phyloP scores from a whole-genome alignment of 352 stramenopile genomes.

The Globisporangium acanthophoron region DNA sequence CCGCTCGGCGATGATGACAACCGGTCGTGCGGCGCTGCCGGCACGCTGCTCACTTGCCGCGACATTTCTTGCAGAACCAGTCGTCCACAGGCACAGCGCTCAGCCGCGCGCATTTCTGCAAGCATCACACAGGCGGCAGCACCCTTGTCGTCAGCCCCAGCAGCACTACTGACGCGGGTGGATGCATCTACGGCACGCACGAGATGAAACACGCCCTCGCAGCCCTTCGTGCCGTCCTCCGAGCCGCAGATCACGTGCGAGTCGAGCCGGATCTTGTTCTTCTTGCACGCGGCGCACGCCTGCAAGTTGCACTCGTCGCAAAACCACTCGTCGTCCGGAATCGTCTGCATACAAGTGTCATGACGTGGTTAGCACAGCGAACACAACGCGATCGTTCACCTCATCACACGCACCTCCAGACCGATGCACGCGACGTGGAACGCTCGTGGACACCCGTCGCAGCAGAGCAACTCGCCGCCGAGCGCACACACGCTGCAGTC shows the following conservation, averaged over 20 bases:
- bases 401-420: constrained; percentile 25
- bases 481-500: constrained; percentile 86
- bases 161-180: background rate
- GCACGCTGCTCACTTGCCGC: constrained; percentile 2
- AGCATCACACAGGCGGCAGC: constrained; percentile 4
- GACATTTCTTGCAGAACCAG: constrained; percentile 86
- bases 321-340: constrained; percentile 85
- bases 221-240: constrained; percentile 82
- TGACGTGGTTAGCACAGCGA: background rate
- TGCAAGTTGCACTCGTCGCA: constrained; percentile 85
- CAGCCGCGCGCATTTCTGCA: constrained; percentile 86
- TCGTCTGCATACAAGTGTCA: constrained; percentile 13
- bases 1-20: background rate
- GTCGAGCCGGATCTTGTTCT: constrained; percentile 86
- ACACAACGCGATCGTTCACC: background rate
- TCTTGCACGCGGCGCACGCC: constrained; percentile 75
- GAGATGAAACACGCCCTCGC: constrained; percentile 85
- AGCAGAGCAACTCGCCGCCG: constrained; percentile 86
- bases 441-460: constrained; percentile 87
- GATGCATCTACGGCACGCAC: constrained; percentile 25
- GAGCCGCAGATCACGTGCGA: constrained; percentile 88
- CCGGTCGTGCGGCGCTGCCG: background rate
- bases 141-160: background rate
- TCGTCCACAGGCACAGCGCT: constrained; percentile 73
- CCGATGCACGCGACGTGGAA: constrained; percentile 89